A percentile compares a stretch with the other conserved stretches of the same genome.
Evolutionary conservation across 1,284 basidiomycete species (phyloP).

Genomic region (Rhodotorula sp.): DNA sequence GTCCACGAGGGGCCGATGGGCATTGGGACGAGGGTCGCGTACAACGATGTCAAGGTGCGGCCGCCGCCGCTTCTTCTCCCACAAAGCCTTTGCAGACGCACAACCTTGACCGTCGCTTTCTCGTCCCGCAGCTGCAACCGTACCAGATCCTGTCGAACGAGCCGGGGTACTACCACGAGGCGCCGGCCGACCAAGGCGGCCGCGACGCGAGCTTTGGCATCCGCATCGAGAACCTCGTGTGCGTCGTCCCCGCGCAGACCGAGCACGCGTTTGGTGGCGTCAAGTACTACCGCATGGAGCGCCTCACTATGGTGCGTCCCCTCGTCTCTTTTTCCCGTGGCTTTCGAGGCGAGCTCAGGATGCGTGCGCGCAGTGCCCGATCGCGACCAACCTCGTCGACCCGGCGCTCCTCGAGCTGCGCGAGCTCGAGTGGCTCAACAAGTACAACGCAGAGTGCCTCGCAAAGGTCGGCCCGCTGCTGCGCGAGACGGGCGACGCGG

Average conservation of each 20-base stretch:
- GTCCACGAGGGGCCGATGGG: conserved; percentile 50
- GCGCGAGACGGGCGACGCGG: conserved; percentile 64
- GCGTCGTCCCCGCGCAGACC: conserved; percentile 63
- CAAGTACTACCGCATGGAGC: conserved; percentile 79
- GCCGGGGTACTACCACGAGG: conserved; percentile 84
- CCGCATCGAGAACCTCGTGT: conserved; percentile 83
- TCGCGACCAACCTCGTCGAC: conserved; percentile 82
- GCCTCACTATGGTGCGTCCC: conserved; percentile 70
- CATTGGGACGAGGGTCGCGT: conserved; percentile 69
- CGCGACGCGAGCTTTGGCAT: conserved; percentile 66
- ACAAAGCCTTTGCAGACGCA: too few species aligned
- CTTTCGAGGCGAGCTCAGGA: not conserved
- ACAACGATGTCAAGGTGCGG: conserved; percentile 55
- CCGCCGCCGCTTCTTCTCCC: too few species aligned
- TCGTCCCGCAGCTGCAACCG: conserved; percentile 60
- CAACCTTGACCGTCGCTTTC: not conserved
- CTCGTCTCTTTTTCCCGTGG: not conserved
- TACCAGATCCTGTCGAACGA: conserved; percentile 82
- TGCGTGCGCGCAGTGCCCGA: conserved; percentile 64
- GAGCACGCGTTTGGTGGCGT: conserved; percentile 73
- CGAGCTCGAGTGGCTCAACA: conserved; percentile 81
- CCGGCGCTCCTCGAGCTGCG: conserved; percentile 61
- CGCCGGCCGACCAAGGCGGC: conserved; percentile 51
- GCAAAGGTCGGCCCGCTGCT: conserved; percentile 76
- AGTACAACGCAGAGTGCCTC: conserved; percentile 76